Base-by-base conservation (phyloP, 2,329 filamentous ascomycete genomes). In the Neofusicoccum cordaticola region DNA sequence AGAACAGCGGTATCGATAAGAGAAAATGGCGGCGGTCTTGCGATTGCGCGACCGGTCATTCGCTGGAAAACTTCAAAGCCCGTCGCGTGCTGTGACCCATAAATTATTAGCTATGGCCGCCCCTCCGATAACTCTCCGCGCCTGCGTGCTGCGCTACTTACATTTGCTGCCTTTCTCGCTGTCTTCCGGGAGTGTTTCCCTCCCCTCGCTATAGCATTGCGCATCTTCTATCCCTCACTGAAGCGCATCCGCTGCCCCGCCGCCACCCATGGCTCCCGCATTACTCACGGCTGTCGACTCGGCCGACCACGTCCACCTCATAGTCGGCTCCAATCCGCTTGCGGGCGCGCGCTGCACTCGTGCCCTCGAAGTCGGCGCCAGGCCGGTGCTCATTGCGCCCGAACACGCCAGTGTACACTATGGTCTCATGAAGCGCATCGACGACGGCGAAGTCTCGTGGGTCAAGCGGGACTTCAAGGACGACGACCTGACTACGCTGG, bases 321-420 rank as follows among this genome's bases (percentile, higher is more conserved):
- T 99, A 71, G 78, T 98, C 68, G 95, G 95, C 66, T 88, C 90
- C 39, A 95, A 93, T 72, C 88, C 94, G 13, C 85, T 99, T 45
- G 94, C 95, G n/a, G 90, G 90, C 61, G 86, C 92, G 37, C 87
- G 95, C 70, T 96, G 91, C 79, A 81, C 85, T 12, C 91, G 92
- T 73, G 93, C 92, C 2, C 79, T 97, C 58, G 86, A 90, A 71
- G 90, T 92, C 15, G 94, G 94, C 71, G 95, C 95, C 57, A 86
- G 78, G 52, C 92, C 95, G 0, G 85, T 95, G 47, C 80, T 98
- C 50, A 83, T 99, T 71, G 88, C 92, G 2, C 89, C 92, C 0
- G 84, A 85, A 63, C 82, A 85, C 1, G 81, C 84, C 7, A 84
- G 86, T 44, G 66, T 88, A 35, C 86, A 88, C 71, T 87, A 86